A percentile compares a stretch with the other conserved stretches of the same genome.
These are phyloP conservation scores for Westerdykella ornata DNA, from an alignment of 2,329 filamentous ascomycete genomes.

Conservation along the genomic window DNA sequence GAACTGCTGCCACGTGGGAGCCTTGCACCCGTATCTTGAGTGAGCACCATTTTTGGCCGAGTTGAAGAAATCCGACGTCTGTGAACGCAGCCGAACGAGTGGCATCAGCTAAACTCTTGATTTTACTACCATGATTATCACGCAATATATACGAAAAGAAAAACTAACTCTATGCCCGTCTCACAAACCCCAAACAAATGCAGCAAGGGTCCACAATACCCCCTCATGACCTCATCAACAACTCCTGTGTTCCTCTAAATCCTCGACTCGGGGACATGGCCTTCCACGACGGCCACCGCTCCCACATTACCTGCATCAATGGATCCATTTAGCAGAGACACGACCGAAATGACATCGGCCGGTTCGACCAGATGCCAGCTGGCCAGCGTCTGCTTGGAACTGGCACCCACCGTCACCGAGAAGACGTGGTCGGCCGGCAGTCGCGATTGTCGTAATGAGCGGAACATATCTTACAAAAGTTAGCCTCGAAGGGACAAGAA, in stretches of 20 bases:
- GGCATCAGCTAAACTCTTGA: too few relatives aligned
- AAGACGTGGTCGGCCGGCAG: conserved; percentile 65
- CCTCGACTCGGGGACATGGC: conserved; percentile 32
- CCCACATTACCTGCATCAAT: conserved; percentile 38
- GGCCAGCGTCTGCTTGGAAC: conserved; percentile 84
- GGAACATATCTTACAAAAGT: conserved; percentile 63
- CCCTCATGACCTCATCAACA: neutral
- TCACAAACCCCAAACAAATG: too few relatives aligned
- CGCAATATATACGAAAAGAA: too few relatives aligned
- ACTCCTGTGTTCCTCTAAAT: conserved; percentile 5
- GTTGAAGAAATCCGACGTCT: too few relatives aligned
- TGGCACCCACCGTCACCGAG: conserved; percentile 84
- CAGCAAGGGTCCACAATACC: neutral
- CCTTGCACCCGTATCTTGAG: too few relatives aligned
- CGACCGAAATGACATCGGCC: conserved; percentile 69
- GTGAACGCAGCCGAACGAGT: too few relatives aligned
- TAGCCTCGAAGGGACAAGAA: conserved; percentile 1
- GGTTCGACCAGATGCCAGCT: conserved; percentile 87
- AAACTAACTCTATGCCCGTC: too few relatives aligned
- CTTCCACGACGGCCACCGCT: conserved; percentile 38
- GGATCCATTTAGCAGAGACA: conserved; percentile 50
- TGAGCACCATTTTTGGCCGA: too few relatives aligned
- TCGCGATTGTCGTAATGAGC: conserved; percentile 58
- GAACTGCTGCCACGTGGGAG: too few relatives aligned
- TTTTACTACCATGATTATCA: too few relatives aligned